These are phyloP conservation scores for Podospora fimiseda DNA, from an alignment of 495 filamentous ascomycete species.

Conservation along the genomic window DNA sequence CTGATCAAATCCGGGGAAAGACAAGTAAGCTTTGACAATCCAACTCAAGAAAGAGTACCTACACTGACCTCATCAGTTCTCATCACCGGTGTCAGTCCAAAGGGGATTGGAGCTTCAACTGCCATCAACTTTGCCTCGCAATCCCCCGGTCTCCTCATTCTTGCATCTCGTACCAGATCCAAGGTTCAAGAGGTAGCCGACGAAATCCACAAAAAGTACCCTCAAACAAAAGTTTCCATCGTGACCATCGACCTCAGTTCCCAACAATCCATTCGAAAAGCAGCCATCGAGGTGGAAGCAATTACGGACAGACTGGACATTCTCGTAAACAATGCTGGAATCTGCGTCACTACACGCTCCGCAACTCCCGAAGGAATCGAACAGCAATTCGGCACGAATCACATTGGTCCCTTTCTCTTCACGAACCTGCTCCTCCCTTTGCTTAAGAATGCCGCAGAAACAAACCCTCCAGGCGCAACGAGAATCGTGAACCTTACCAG, in stretches of 20 bases:
- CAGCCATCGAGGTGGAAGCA: constrained; percentile 33
- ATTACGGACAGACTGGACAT: constrained; percentile 45
- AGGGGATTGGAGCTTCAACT: constrained; percentile 47
- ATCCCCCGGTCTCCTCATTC: constrained; percentile 42
- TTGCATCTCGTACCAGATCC: constrained; percentile 47
- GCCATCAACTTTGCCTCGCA: constrained; percentile 50
- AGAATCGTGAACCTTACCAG: constrained; percentile 41
- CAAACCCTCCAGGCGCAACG: constrained; percentile 28
- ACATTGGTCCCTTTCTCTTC: constrained; percentile 54
- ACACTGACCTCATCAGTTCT: constrained; percentile 23
- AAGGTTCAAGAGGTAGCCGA: constrained; percentile 45
- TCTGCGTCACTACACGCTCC: constrained; percentile 27
- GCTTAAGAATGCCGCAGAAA: constrained; percentile 32
- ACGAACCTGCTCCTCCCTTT: constrained; percentile 50
- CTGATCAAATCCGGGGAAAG: constrained; percentile 32
- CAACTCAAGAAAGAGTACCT: no score
- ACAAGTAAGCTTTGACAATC: constrained; percentile 26
- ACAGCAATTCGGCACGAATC: constrained; percentile 53
- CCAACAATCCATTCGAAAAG: constrained; percentile 36
- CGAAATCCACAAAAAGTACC: constrained; percentile 30
- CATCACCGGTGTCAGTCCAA: constrained; percentile 47
- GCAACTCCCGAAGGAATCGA: constrained; percentile 45
- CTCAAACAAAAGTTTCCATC: constrained; percentile 30
- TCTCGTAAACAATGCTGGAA: constrained; percentile 52
- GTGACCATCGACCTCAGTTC: constrained; percentile 44